Percentiles rank a stretch among this genome's conserved stretches.
Evolutionary conservation across 352 stramenopile species (phyloP).

Genomic region (Phytophthora sp.): DNA sequence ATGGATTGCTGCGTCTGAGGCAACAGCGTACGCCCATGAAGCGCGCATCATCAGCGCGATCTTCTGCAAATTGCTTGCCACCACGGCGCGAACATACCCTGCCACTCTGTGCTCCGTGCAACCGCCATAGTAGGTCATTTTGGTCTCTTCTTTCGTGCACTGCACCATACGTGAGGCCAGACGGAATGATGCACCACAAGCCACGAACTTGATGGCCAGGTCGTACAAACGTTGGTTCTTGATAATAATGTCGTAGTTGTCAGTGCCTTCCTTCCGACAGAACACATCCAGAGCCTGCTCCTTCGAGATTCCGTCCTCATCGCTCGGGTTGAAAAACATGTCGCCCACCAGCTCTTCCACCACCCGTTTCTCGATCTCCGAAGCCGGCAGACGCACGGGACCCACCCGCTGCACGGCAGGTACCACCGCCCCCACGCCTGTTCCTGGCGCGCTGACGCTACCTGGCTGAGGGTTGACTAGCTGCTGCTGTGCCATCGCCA

Average conservation of each 20-base stretch:
- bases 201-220: constrained; percentile 67
- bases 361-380: constrained; percentile 62
- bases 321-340: constrained; percentile 54
- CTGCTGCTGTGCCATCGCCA: constrained; percentile 37
- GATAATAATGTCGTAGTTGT: constrained; percentile 63
- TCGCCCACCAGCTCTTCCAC: constrained; percentile 61
- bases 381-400: constrained; percentile 50
- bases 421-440: background rate
- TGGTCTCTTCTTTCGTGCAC: constrained; percentile 66
- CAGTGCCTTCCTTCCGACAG: constrained; percentile 33
- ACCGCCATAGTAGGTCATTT: constrained; percentile 52
- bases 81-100: constrained; percentile 53
- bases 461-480: constrained; percentile 11
- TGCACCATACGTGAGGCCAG: constrained; percentile 61
- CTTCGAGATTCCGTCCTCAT: constrained; percentile 48
- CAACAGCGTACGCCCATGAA: constrained; percentile 58
- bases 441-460: background rate
- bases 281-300: constrained; percentile 58
- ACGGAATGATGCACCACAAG: constrained; percentile 60
- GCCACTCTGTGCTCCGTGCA: constrained; percentile 56
- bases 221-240: constrained; percentile 75
- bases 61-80: constrained; percentile 69
- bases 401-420: constrained; percentile 29
- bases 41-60: constrained; percentile 69
- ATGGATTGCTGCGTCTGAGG: constrained; percentile 54